Evolutionary conservation across 768 basidiomycete species (phyloP).

Genomic region (Cystofilobasidium macerans): DNA sequence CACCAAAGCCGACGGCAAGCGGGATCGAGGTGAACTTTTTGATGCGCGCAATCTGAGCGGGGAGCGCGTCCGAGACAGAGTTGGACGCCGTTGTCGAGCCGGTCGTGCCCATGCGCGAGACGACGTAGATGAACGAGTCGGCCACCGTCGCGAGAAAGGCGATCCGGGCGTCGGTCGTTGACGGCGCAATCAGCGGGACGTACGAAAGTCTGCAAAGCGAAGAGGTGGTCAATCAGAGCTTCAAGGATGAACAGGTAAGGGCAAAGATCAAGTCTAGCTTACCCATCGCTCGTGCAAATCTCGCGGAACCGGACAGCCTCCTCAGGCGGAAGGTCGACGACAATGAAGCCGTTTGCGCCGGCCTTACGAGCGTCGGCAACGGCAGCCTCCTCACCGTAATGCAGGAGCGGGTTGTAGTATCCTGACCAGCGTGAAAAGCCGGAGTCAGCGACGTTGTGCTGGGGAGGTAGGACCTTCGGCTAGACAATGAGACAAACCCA

Average conservation of each 20-base stretch:
- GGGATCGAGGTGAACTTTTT: constrained; percentile 55
- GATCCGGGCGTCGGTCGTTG: constrained; percentile 75
- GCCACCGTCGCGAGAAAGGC: constrained; percentile 85
- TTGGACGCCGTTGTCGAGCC: constrained; percentile 65
- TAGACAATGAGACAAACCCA: constrained; percentile 52
- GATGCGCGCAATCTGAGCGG: constrained; percentile 72
- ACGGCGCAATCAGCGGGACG: constrained; percentile 89
- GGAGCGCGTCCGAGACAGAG: constrained; percentile 61
- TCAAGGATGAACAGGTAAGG: neutral
- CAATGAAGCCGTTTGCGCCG: constrained; percentile 93
- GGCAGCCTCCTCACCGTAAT: constrained; percentile 89
- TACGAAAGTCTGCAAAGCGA: constrained; percentile 62
- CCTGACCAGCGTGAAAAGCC: constrained; percentile 45
- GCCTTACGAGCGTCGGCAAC: constrained; percentile 79
- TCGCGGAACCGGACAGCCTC: constrained; percentile 83
- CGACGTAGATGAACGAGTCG: constrained; percentile 94
- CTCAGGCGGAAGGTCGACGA: constrained; percentile 95
- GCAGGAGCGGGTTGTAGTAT: constrained; percentile 92
- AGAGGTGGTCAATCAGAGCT: neutral
- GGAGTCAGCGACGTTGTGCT: neutral
- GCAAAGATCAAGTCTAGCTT: constrained; percentile 36
- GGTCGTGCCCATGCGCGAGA: constrained; percentile 99
- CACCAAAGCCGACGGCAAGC: constrained; percentile 92
- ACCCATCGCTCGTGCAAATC: constrained; percentile 73
- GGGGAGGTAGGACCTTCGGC: neutral